Percentiles rank a stretch among this genome's conserved stretches.
These are phyloP conservation scores for Pythium aristosporum DNA, from an alignment of 352 stramenopile genomes.

Conservation along the genomic window DNA sequence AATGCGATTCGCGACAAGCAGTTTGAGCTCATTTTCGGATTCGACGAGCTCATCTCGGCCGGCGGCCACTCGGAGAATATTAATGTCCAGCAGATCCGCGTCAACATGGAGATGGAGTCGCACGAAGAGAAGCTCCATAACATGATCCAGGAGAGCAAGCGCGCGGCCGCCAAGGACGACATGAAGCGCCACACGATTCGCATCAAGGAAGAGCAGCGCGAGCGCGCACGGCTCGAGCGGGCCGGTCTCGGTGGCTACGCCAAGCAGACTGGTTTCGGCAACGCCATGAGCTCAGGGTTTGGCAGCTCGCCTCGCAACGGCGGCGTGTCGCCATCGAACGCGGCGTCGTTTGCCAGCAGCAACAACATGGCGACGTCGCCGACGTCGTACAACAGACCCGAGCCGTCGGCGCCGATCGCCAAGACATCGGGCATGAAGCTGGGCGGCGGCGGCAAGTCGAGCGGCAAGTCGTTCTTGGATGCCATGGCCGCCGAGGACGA, in stretches of 20 bases:
- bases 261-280: slow-evolving; percentile 73
- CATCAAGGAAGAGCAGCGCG: slow-evolving; percentile 88
- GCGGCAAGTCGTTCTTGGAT: slow-evolving; percentile 83
- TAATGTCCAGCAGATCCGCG: slow-evolving; percentile 91
- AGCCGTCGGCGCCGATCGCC: slow-evolving; percentile 43
- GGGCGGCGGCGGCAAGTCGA: slow-evolving; percentile 41
- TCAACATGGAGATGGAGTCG: slow-evolving; percentile 99
- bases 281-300: slow-evolving; percentile 62
- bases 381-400: slow-evolving; percentile 53
- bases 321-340: slow-evolving; percentile 35
- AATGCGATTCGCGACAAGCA: slow-evolving; percentile 94
- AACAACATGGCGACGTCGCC: slow-evolving; percentile 57
- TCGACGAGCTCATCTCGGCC: slow-evolving; percentile 98
- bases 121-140: slow-evolving; percentile 99
- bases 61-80: slow-evolving; percentile 97
- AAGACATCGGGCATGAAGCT: slow-evolving; percentile 49
- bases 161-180: slow-evolving; percentile 84
- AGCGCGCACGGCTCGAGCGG: slow-evolving; percentile 75
- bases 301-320: slow-evolving; percentile 59
- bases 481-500: slow-evolving; percentile 85
- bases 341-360: slow-evolving; percentile 28
- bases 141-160: slow-evolving; percentile 97
- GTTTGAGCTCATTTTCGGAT: slow-evolving; percentile 99
- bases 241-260: slow-evolving; percentile 59
- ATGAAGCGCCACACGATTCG: slow-evolving; percentile 87